Conservation (phyloP, 2,329 filamentous ascomycete species). For the Pyrenochaeta sp. region DNA sequence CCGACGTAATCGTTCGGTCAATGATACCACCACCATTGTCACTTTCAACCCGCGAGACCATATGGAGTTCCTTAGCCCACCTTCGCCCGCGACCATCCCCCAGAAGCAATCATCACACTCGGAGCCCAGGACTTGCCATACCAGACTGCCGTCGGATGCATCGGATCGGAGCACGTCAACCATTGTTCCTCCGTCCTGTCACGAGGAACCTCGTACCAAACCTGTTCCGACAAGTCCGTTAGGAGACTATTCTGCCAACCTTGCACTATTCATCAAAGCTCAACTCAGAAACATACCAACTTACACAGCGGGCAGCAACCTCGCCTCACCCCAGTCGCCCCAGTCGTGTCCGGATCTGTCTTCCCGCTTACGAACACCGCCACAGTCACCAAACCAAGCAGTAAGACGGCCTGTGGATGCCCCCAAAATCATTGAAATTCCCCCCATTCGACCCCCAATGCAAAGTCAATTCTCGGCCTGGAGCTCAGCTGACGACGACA, state of each 20-base stretch:
- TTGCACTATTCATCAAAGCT: constrained; percentile 47
- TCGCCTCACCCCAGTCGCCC: constrained; percentile 35
- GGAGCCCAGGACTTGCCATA: constrained; percentile 24
- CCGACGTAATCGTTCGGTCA: constrained; percentile 32
- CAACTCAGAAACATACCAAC: constrained; percentile 46
- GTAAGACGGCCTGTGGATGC: constrained; percentile 26
- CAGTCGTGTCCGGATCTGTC: constrained; percentile 44
- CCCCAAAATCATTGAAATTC: constrained; percentile 39
- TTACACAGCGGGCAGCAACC: constrained; percentile 25
- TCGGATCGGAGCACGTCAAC: constrained; percentile 44
- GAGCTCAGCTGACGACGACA: constrained; percentile 48
- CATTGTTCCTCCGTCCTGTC: constrained; percentile 24
- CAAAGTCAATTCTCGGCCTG: constrained; percentile 48
- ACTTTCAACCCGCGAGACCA: constrained; percentile 43
- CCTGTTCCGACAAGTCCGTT: constrained; percentile 27
- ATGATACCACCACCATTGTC: constrained; percentile 24
- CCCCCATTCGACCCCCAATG: constrained; percentile 41
- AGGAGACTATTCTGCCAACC: constrained; percentile 46
- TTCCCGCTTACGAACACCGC: constrained; percentile 25
- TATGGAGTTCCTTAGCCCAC: constrained; percentile 36
- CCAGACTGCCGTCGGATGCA: constrained; percentile 38
- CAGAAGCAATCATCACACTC: constrained; percentile 18
- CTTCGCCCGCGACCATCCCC: constrained; percentile 14
- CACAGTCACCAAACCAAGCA: constrained; percentile 28
- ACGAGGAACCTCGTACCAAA: constrained; percentile 9